phyloP scores from a whole-genome alignment of 179 eudicot genomes.

The Monotropa hypopitys region DNA sequence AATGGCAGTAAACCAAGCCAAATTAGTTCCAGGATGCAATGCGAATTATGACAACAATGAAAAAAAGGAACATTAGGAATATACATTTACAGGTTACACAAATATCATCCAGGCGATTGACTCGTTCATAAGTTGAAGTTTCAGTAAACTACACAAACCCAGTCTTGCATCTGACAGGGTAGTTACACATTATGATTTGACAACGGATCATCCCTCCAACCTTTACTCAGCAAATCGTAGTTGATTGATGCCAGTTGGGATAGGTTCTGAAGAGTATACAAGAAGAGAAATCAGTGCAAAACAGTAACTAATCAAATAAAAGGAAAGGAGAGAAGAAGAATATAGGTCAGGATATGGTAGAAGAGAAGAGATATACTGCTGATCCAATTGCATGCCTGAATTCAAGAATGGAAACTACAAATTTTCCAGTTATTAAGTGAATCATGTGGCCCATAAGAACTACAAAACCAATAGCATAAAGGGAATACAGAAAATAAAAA shows the following conservation, averaged over 20 bases:
- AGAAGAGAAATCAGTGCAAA: neutral
- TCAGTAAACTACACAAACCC: neutral
- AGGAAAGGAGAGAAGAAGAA: neutral
- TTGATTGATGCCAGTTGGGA: constrained; percentile 95
- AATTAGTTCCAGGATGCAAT: neutral
- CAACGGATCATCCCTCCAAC: constrained; percentile 76
- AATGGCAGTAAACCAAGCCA: neutral
- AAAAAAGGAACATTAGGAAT: neutral
- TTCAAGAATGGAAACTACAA: neutral
- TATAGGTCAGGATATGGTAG: neutral
- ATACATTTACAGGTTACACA: constrained; percentile 56
- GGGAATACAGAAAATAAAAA: too few species aligned
- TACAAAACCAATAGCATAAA: neutral
- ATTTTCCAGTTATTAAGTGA: neutral
- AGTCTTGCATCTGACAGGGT: neutral
- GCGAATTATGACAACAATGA: neutral
- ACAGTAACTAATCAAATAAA: neutral
- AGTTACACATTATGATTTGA: constrained; percentile 35
- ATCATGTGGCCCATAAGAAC: neutral
- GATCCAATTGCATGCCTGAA: neutral
- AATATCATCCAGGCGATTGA: constrained; percentile 12
- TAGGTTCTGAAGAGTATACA: constrained; percentile 52
- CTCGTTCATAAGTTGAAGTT: neutral
- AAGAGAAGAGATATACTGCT: neutral
- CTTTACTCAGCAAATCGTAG: constrained; percentile 76